A percentile compares a stretch with the other conserved stretches of the same genome.
phyloP scores from a whole-genome alignment of 1,139 yeast genomes.

The Candida sojae region DNA sequence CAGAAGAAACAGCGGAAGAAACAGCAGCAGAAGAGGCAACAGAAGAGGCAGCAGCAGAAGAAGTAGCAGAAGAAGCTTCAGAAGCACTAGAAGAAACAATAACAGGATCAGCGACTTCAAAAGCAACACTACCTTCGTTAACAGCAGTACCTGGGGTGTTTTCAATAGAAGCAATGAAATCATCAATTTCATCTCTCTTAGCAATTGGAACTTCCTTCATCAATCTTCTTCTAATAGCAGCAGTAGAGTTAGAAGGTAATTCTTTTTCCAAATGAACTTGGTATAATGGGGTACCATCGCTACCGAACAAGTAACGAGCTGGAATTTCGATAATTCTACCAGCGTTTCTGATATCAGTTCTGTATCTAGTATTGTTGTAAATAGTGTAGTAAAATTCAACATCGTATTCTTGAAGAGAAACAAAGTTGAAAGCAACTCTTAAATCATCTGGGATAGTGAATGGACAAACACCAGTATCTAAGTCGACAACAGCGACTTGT shows the following conservation, averaged over 20 bases:
- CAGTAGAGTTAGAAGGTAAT: slow-evolving; percentile 43
- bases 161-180: slow-evolving; percentile 32
- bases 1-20: slow-evolving; percentile 15
- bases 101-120: slow-evolving; percentile 27
- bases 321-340: slow-evolving; percentile 38
- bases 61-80: slow-evolving; percentile 12
- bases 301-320: slow-evolving; percentile 30
- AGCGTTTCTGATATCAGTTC: slow-evolving; percentile 37
- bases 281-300: slow-evolving; percentile 27
- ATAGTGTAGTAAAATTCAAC: slow-evolving; percentile 40
- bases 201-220: slow-evolving; percentile 16
- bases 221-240: slow-evolving; percentile 46
- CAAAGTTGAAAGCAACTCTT: slow-evolving; percentile 30
- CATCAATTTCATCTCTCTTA: slow-evolving; percentile 34
- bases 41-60: too few species aligned
- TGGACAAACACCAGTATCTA: slow-evolving; percentile 44
- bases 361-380: slow-evolving; percentile 25
- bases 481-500: slow-evolving; percentile 37
- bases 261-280: slow-evolving; percentile 29
- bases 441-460: slow-evolving; percentile 34
- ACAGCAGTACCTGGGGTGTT: slow-evolving; percentile 28
- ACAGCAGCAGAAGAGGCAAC: slow-evolving; percentile 10
- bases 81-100: slow-evolving; percentile 13
- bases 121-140: slow-evolving; percentile 12
- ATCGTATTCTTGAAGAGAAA: slow-evolving; percentile 32